phyloP scores from a whole-genome alignment of 306 rosid species.

The Quercus dentata region DNA sequence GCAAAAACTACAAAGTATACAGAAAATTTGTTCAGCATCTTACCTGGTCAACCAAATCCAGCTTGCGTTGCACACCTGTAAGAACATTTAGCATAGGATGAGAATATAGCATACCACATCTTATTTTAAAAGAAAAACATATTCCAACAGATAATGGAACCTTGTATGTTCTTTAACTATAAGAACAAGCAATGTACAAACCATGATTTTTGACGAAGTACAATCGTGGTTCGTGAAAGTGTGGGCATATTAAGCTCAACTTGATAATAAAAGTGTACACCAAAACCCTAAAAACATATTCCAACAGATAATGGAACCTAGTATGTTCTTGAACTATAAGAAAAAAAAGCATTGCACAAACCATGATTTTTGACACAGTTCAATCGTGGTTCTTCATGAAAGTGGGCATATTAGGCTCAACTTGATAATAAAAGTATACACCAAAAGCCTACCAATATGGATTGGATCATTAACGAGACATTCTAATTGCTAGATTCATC shows the following conservation, averaged over 20 bases:
- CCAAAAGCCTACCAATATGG: background rate
- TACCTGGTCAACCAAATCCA: slow-evolving; percentile 78
- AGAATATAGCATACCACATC: slow-evolving; percentile 7
- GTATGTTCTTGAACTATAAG: background rate
- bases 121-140: background rate
- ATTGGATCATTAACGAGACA: background rate
- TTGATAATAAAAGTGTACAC: background rate
- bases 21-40: slow-evolving; percentile 7
- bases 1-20: background rate
- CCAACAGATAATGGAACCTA: background rate
- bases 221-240: background rate
- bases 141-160: background rate
- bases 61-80: slow-evolving; percentile 93
- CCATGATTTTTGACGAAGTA: background rate
- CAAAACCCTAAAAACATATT: background rate
- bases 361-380: background rate
- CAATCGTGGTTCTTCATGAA: background rate
- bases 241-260: background rate
- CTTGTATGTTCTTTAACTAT: background rate
- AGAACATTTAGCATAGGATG: slow-evolving; percentile 10
- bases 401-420: background rate
- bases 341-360: background rate
- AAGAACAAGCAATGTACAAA: background rate
- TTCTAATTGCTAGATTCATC: background rate
- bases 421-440: too few species aligned